Base-by-base conservation (phyloP, 805 yeast species). In the Pichia paraexigua region DNA sequence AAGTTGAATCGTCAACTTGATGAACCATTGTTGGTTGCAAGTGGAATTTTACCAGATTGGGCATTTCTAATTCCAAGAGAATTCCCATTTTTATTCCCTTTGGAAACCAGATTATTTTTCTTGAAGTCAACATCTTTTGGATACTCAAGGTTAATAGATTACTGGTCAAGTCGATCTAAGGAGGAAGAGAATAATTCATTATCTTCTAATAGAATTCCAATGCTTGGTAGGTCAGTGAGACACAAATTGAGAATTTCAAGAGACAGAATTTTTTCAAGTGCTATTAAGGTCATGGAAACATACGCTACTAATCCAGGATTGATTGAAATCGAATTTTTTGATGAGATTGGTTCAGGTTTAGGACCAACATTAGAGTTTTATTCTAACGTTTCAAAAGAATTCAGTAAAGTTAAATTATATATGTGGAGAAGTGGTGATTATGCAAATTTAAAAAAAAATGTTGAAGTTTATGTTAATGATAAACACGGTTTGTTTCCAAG, bases 351-450 rank as follows among this genome's bases (percentile, higher is more conserved):
- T n/a, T 84, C 96, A 0, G 99, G 99, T 0, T 70, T 90, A 44
- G 99, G 99, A 0, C 99, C 99, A 4, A 92, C 99, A 0, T 72
- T 91, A 56, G 99, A 92, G 66, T 92, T 94, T 62, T 92, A 89
- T 62, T 82, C 97, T 0, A 71, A 75, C 17, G 89, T 87, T 2
- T 89, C 97, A 0, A 79, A 74, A 51, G 90, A 83, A 56, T 89
- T 92, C 63, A 71, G 85, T 1, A 74, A 71, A 56, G 75, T 73
- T 47, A 73, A 73, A 27, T 67, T 83, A 45, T 67, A 67, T 10
- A 71, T 94, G 71, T 92, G 98, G 98, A 75, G 95, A 58, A 68
- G 63, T 41, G 50, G 42, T n/a, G 62, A 63, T 15, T 54, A 49
- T 30, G 43, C 13, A 8, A 37, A 35, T 17, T 6, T 45, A 10